A percentile compares a stretch with the other conserved stretches of the same genome.
These are phyloP conservation scores for Alternaria dauci DNA, from an alignment of 2,329 filamentous ascomycete genomes.

Conservation along the genomic window DNA sequence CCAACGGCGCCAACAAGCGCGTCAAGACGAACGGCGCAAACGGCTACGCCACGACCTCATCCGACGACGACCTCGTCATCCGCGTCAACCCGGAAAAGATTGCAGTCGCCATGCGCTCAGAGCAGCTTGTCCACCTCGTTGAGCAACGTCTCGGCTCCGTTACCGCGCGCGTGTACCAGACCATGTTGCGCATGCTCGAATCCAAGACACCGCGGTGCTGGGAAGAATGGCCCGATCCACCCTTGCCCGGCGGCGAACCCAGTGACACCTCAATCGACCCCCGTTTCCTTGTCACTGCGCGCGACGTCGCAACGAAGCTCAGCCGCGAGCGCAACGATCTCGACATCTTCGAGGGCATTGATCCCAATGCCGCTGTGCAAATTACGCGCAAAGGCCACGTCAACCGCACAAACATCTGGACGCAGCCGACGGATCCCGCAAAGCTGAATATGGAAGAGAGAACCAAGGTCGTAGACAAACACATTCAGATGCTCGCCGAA, in stretches of 20 bases:
- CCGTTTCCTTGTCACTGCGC: slow-evolving; percentile 50
- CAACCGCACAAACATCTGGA: slow-evolving; percentile 30
- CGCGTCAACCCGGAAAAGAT: slow-evolving; percentile 87
- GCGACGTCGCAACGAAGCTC: slow-evolving; percentile 54
- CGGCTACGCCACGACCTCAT: slow-evolving; percentile 17
- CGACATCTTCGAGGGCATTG: slow-evolving; percentile 51
- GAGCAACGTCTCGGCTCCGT: slow-evolving; percentile 74
- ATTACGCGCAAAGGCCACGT: slow-evolving; percentile 37
- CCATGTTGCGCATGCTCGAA: slow-evolving; percentile 75
- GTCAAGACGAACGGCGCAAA: slow-evolving; percentile 40
- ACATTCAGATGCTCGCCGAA: slow-evolving; percentile 75
- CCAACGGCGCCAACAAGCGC: slow-evolving; percentile 42
- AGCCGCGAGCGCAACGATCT: slow-evolving; percentile 45
- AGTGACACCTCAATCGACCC: slow-evolving; percentile 44
- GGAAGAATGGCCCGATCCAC: slow-evolving; percentile 56
- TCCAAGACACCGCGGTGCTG: slow-evolving; percentile 73
- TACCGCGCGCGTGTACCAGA: slow-evolving; percentile 80
- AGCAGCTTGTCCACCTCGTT: slow-evolving; percentile 76
- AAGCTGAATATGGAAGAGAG: slow-evolving; percentile 36
- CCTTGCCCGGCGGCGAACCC: slow-evolving; percentile 31
- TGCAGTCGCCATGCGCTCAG: slow-evolving; percentile 80
- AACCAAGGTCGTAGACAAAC: slow-evolving; percentile 66
- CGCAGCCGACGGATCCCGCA: slow-evolving; percentile 36
- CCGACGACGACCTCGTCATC: slow-evolving; percentile 74
- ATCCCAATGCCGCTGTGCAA: slow-evolving; percentile 39